Evolutionary conservation across 2,329 filamentous ascomycete genomes (phyloP).

Genomic region (Fusarium transvaalense): DNA sequence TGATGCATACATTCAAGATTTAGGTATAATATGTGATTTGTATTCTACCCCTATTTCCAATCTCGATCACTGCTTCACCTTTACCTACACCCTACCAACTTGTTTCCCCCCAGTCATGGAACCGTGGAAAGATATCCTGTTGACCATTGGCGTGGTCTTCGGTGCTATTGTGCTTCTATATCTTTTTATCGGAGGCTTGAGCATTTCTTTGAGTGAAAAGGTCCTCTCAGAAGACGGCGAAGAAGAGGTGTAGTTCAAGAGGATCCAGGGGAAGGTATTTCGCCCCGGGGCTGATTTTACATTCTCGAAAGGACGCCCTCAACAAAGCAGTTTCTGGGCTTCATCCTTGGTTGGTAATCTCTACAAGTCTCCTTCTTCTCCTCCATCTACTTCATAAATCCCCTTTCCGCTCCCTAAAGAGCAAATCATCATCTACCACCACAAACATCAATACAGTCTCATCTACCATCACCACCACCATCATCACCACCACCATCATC

Average conservation of each 20-base stretch:
- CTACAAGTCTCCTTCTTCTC: background rate
- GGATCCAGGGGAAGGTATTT: background rate
- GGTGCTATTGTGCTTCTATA: too few species aligned
- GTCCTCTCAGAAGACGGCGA: too few species aligned
- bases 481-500: too few species aligned
- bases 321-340: background rate
- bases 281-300: background rate
- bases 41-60: background rate
- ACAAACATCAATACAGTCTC: too few species aligned
- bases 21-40: background rate
- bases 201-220: too few species aligned
- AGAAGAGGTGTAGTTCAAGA: too few species aligned
- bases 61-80: background rate
- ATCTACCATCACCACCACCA: too few species aligned
- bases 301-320: background rate
- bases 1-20: background rate
- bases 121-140: background rate
- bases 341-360: background rate
- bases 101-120: background rate
- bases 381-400: too few species aligned
- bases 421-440: too few species aligned
- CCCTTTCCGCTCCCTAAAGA: too few species aligned
- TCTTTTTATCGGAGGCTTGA: too few species aligned
- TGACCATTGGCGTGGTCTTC: background rate
- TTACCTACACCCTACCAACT: background rate